These are phyloP conservation scores for Russula sp. DNA, from an alignment of 768 basidiomycete genomes.

Conservation along the genomic window DNA sequence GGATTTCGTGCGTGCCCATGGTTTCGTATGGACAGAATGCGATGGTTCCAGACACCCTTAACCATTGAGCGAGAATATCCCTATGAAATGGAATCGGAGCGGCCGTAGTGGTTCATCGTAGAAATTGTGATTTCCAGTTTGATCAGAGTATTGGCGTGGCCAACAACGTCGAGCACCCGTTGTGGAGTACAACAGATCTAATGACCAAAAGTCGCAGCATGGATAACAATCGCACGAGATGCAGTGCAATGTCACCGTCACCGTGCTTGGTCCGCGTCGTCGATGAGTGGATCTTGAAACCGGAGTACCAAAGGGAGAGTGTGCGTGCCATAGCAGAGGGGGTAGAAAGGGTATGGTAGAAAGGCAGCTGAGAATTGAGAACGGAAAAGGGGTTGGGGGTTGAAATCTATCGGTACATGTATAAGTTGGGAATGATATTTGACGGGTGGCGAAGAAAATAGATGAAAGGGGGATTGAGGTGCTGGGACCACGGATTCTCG, in stretches of 20 bases:
- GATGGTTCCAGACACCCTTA: constrained; percentile 36
- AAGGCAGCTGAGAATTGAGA: not conserved
- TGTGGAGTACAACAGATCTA: constrained; percentile 31
- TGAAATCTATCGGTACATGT: constrained; percentile 7
- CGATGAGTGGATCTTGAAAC: constrained; percentile 43
- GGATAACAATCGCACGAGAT: constrained; percentile 47
- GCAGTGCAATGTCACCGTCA: constrained; percentile 37
- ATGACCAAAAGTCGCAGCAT: constrained; percentile 53
- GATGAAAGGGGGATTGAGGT: too few relatives aligned
- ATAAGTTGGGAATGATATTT: not conserved
- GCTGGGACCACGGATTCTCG: not conserved
- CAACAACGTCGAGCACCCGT: constrained; percentile 46
- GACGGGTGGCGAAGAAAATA: too few relatives aligned
- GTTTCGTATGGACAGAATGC: constrained; percentile 43
- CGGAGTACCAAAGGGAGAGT: constrained; percentile 44
- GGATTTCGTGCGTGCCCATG: constrained; percentile 38
- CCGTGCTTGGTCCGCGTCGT: constrained; percentile 42
- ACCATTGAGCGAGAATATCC: constrained; percentile 32
- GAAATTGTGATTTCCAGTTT: constrained; percentile 39
- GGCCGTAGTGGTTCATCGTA: constrained; percentile 35
- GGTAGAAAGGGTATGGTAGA: constrained; percentile 35
- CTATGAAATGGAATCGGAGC: constrained; percentile 4
- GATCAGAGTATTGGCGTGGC: constrained; percentile 42
- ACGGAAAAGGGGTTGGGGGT: not conserved
- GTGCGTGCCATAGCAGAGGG: too few relatives aligned